Evolutionary conservation across 2,329 filamentous ascomycete species (phyloP).

Genomic region (Sporothrix inflata): DNA sequence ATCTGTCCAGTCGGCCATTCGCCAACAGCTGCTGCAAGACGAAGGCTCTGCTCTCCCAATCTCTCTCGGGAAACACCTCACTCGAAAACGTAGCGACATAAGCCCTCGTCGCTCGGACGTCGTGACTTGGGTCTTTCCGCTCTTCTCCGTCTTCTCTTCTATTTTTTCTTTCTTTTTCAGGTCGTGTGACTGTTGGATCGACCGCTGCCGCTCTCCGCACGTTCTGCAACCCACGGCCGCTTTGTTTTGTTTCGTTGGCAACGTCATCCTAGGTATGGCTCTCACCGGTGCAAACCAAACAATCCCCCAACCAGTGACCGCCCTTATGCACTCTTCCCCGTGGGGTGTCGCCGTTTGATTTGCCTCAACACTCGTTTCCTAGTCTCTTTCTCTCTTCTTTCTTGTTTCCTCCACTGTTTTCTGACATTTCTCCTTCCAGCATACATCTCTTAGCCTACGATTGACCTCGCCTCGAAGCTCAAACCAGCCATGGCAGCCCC

Average conservation of each 20-base stretch:
- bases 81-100: not conserved
- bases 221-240: constrained; percentile 2
- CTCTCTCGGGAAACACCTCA: not conserved
- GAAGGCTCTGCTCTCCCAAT: not conserved
- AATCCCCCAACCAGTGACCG: not conserved
- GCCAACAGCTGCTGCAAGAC: not conserved
- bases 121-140: not conserved
- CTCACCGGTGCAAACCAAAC: not conserved
- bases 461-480: constrained; percentile 3
- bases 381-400: not conserved
- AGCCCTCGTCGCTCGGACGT: not conserved
- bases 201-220: constrained; percentile 17
- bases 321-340: not conserved
- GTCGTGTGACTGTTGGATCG: constrained; percentile 21
- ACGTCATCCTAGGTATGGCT: constrained; percentile 18
- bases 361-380: not conserved
- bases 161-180: not conserved
- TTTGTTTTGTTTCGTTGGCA: constrained; percentile 15
- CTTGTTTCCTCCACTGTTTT: not conserved
- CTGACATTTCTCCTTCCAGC: not conserved
- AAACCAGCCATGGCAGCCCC: constrained; percentile 20
- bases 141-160: not conserved
- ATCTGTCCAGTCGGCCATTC: not conserved
- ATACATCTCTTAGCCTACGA: too few species aligned
- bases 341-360: constrained; percentile 5